A percentile compares a stretch with the other conserved stretches of the same genome.
Conservation (phyloP, 1,284 basidiomycete genomes). For the Trametes versicolor region DNA sequence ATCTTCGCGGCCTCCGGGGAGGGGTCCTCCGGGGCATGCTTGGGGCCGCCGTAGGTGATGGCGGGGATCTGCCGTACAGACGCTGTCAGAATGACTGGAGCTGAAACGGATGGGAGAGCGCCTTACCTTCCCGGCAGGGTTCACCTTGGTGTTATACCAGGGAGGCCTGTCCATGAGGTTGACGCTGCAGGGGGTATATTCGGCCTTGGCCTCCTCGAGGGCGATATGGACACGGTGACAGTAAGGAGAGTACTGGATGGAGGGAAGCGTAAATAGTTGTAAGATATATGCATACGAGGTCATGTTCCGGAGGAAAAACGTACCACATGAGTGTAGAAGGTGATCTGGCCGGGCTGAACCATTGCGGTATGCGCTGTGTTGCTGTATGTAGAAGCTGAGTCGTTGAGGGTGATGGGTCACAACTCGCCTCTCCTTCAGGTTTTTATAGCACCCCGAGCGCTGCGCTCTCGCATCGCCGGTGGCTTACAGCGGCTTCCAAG, state of each 20-base stretch:
- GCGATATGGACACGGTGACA: constrained; percentile 48
- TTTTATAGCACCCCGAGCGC: background rate
- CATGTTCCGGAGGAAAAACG: background rate
- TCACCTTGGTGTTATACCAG: constrained; percentile 70
- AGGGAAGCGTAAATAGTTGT: background rate
- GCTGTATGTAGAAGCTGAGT: background rate
- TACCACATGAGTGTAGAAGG: constrained; percentile 19
- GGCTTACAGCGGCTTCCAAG: background rate
- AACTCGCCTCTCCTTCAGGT: background rate
- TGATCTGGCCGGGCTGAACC: constrained; percentile 18
- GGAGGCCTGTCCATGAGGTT: constrained; percentile 70
- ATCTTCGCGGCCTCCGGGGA: constrained; percentile 67
- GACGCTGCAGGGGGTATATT: constrained; percentile 60
- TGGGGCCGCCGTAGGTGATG: constrained; percentile 66
- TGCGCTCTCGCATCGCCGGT: background rate
- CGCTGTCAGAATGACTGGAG: background rate
- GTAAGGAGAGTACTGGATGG: constrained; percentile 7
- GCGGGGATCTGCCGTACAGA: constrained; percentile 53
- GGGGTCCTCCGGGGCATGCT: constrained; percentile 59
- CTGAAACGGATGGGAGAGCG: background rate
- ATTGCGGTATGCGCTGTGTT: background rate
- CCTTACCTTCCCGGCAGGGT: constrained; percentile 67
- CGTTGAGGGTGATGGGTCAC: background rate
- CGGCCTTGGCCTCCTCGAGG: constrained; percentile 60
- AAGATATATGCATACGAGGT: background rate